Evolutionary conservation across 768 basidiomycete species (phyloP).

Genomic region (Boletus reticuloceps): DNA sequence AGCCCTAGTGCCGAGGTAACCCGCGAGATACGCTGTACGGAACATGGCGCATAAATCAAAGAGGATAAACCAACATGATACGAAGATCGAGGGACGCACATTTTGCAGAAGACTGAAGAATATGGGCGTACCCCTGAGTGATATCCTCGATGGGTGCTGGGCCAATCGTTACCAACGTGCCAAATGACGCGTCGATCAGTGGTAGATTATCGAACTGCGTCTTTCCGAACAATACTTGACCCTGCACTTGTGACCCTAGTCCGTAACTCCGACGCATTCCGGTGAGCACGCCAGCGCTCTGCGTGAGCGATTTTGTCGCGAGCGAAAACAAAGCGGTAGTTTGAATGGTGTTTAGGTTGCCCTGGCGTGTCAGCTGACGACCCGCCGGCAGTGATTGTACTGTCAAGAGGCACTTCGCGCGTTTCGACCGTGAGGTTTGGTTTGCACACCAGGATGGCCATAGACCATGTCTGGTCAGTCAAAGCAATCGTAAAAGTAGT

Average conservation of each 20-base stretch:
- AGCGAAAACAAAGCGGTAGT: slow-evolving; percentile 24
- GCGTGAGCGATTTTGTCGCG: slow-evolving; percentile 9
- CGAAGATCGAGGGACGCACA: slow-evolving; percentile 2
- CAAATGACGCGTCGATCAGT: background rate
- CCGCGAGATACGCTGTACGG: slow-evolving; percentile 14
- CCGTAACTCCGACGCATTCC: background rate
- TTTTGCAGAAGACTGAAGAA: slow-evolving; percentile 23
- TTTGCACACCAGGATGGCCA: slow-evolving; percentile 19
- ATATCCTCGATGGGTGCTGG: slow-evolving; percentile 11
- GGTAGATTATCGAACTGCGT: slow-evolving; percentile 14
- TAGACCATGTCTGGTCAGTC: slow-evolving; percentile 18
- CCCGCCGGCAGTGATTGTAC: slow-evolving; percentile 17
- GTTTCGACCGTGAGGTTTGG: slow-evolving; percentile 27
- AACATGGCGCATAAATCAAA: background rate
- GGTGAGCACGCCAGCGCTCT: background rate
- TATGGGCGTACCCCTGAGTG: slow-evolving; percentile 15
- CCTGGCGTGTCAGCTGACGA: slow-evolving; percentile 12
- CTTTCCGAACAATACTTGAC: slow-evolving; percentile 20
- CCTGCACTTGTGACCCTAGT: slow-evolving; percentile 20
- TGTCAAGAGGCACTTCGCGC: slow-evolving; percentile 18
- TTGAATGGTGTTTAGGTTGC: slow-evolving; percentile 23
- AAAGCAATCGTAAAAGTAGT: slow-evolving; percentile 10
- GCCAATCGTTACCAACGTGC: slow-evolving; percentile 1
- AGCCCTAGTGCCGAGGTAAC: slow-evolving; percentile 17
- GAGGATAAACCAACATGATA: background rate